Percentiles rank a stretch among this genome's conserved stretches.
These are phyloP conservation scores for Cryomyces antarcticus DNA, from an alignment of 495 filamentous ascomycete species.

Conservation along the genomic window DNA sequence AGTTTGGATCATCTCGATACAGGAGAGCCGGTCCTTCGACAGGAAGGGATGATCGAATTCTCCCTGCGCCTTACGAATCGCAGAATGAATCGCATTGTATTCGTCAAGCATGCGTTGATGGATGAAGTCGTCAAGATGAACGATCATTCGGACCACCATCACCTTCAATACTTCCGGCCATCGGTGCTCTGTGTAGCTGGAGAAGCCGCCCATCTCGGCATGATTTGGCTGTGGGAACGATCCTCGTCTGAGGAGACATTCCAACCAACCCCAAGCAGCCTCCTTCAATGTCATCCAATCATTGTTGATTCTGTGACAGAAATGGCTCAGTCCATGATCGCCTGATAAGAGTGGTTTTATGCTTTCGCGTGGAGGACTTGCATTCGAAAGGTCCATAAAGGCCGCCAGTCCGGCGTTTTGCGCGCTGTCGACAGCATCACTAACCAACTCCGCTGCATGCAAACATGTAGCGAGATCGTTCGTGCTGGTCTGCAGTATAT, in stretches of 20 bases:
- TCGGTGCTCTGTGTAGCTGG: conserved; percentile 37
- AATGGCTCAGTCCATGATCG: conserved; percentile 7
- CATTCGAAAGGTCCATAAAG: conserved; percentile 62
- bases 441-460: conserved; percentile 4
- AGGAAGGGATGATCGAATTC: background rate
- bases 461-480: background rate
- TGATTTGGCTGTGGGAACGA: background rate
- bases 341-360: background rate
- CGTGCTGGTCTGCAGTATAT: conserved; percentile 3
- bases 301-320: conserved; percentile 10
- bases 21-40: conserved; percentile 7
- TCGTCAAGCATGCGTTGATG: conserved; percentile 31
- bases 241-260: conserved; percentile 10
- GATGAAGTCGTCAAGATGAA: conserved; percentile 46
- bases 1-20: conserved; percentile 42
- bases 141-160: conserved; percentile 44
- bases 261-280: conserved; percentile 13
- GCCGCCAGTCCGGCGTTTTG: conserved; percentile 37
- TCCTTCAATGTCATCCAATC: conserved; percentile 16
- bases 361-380: conserved; percentile 23
- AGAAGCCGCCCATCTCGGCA: conserved; percentile 13
- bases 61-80: conserved; percentile 13
- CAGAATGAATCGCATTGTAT: conserved; percentile 18
- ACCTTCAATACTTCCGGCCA: conserved; percentile 62
- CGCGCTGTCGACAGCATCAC: conserved; percentile 5